These are phyloP conservation scores for Talaromyces sp. DNA, from an alignment of 2,329 filamentous ascomycete genomes.

Conservation along the genomic window DNA sequence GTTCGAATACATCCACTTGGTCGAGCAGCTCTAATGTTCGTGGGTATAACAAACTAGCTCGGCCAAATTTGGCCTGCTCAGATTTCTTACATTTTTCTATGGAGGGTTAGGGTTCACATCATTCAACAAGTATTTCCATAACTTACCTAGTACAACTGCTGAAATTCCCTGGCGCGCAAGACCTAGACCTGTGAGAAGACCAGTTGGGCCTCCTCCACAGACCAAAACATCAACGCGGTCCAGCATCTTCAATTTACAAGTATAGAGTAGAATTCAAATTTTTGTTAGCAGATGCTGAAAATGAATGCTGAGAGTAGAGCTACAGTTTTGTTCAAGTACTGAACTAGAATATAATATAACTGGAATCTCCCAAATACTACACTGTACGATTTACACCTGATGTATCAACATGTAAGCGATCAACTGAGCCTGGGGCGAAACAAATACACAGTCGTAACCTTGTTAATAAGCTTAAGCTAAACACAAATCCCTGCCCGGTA, in stretches of 20 bases:
- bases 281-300: not conserved
- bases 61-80: not conserved
- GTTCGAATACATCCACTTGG: slow-evolving; percentile 5
- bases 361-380: not conserved
- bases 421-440: not conserved
- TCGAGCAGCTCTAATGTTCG: not conserved
- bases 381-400: not conserved
- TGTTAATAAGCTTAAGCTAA: not conserved
- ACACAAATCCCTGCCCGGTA: not conserved
- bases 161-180: slow-evolving; percentile 1
- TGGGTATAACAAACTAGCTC: not conserved
- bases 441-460: not conserved
- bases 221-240: not conserved
- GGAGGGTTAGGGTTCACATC: not conserved
- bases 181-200: not conserved
- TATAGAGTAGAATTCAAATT: not conserved
- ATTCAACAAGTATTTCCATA: not conserved
- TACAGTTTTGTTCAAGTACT: not conserved
- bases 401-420: not conserved
- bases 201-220: slow-evolving; percentile 1
- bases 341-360: not conserved
- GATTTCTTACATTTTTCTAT: slow-evolving; percentile 3
- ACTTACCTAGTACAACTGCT: not conserved
- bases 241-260: not conserved
- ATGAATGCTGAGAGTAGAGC: not conserved